These are phyloP conservation scores for Cladosporium sp. DNA, from an alignment of 2,329 filamentous ascomycete species.

Conservation along the genomic window DNA sequence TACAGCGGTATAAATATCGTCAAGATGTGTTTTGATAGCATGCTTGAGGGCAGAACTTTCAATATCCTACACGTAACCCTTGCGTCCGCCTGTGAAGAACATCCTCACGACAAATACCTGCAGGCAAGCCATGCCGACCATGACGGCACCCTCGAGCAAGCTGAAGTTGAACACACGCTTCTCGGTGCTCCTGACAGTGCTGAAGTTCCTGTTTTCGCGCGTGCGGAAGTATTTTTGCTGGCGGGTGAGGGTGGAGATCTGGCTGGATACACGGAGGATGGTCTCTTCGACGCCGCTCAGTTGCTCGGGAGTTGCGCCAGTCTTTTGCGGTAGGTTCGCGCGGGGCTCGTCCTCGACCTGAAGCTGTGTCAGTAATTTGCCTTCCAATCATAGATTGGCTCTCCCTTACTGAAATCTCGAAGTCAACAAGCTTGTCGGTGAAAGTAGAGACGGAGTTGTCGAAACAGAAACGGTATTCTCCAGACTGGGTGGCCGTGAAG, in stretches of 20 bases:
- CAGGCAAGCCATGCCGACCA: constrained; percentile 89
- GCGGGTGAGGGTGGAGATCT: constrained; percentile 87
- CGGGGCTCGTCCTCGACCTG: constrained; percentile 89
- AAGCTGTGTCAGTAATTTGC: neutral
- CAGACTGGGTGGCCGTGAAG: constrained; percentile 82
- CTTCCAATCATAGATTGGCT: too few species aligned
- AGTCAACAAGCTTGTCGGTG: constrained; percentile 95
- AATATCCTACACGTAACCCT: constrained; percentile 43
- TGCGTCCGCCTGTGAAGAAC: constrained; percentile 90
- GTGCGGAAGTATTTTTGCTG: constrained; percentile 99
- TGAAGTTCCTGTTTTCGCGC: constrained; percentile 97
- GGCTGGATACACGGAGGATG: constrained; percentile 88
- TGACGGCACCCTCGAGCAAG: constrained; percentile 84
- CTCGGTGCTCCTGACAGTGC: constrained; percentile 94
- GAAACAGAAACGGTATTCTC: constrained; percentile 97
- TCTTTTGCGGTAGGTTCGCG: constrained; percentile 78
- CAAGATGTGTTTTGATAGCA: neutral
- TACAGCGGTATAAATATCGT: too few species aligned
- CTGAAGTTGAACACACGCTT: constrained; percentile 96
- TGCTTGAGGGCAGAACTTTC: neutral
- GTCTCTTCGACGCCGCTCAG: constrained; percentile 86
- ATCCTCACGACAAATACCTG: constrained; percentile 97
- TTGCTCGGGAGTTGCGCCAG: constrained; percentile 84
- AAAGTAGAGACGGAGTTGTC: constrained; percentile 98
- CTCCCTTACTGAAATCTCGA: constrained; percentile 83